Evolutionary conservation across 148 eudicot species (phyloP), one percentile per base, ranked within the genome.

Genomic region (Silene uniflora): DNA sequence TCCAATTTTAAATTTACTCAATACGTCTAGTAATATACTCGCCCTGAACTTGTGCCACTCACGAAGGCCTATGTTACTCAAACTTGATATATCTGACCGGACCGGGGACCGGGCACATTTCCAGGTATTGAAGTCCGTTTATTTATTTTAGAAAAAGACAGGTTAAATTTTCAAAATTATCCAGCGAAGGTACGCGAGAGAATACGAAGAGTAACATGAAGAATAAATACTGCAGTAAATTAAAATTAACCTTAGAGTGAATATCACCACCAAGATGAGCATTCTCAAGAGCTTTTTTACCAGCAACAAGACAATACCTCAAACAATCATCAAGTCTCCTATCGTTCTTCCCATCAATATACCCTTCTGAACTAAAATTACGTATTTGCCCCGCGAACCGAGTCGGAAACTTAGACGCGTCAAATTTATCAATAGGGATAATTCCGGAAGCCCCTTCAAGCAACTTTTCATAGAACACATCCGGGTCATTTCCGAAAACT

Each of bases 401-500:
- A 32, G 92, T 89, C 3, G 96, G 96, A 47, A 91, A 91, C 75
- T 92, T 90, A 7, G 93, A 88, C 0, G 97, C 90, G 25, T 95
- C 99, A 59, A 95, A 95, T 6, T 94, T 85, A 69, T 95, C 96
- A 18, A 95, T 90, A 18, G 25, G 81, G 1, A 81, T 75, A 62
- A 95, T 86, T 24, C 99, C 99, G 32, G 91, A 88, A 79, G 87
- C 90, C 5, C 99, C 99, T 2, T 92, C 85, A 12, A 95, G 85
- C 3, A 95, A 85, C 83, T 81, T 89, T 3, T 92, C 87, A 72
- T 92, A 95, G 84, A 86, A 94, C 4, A 85, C 75, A 65, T 91
- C 96, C 0, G 88, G 96, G 61, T 91, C 97, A 77, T 87, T 90
- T 1, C 98, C 98, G 54, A 94, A 91, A 2, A 94, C 98, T 10